Evolutionary conservation across 2,329 filamentous ascomycete species (phyloP).

Genomic region (Fusarium temperatum): DNA sequence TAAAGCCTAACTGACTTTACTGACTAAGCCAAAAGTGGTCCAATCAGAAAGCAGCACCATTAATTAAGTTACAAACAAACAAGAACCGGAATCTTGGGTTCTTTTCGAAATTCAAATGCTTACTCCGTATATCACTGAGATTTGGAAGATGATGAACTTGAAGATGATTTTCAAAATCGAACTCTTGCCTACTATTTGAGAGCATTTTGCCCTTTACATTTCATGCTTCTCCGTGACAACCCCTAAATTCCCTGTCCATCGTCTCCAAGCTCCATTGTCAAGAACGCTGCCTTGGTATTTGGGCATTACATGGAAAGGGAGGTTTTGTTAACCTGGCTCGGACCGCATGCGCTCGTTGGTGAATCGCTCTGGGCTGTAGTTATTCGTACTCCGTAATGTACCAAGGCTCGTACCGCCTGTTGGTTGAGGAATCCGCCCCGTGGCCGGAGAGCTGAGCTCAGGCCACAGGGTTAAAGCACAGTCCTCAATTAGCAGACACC

Average conservation of each 20-base stretch:
- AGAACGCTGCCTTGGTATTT: not conserved
- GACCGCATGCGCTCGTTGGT: not conserved
- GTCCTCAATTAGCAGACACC: slow-evolving; percentile 4
- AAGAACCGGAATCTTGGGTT: not conserved
- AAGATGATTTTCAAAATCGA: not conserved
- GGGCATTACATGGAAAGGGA: not conserved
- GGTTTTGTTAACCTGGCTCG: not conserved
- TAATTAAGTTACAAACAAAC: not conserved
- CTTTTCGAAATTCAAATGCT: not conserved
- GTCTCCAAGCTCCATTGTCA: not conserved
- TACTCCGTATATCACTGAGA: not conserved
- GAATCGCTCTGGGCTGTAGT: not conserved
- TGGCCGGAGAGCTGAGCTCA: not conserved
- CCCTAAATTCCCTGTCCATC: not conserved
- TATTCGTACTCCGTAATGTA: not conserved
- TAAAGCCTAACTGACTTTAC: slow-evolving; percentile 8
- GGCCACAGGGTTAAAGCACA: not conserved
- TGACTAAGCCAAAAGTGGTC: slow-evolving; percentile 29
- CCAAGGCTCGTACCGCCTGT: not conserved
- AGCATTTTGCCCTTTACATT: not conserved
- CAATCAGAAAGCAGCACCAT: slow-evolving; percentile 31
- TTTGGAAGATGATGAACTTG: not conserved
- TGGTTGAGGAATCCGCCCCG: not conserved
- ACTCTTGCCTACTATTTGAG: not conserved
- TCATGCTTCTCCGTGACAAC: not conserved